A percentile compares a stretch with the other conserved stretches of the same genome.
Evolutionary conservation across 805 yeast genomes (phyloP).

Genomic region (Starmerella sirachaensis): DNA sequence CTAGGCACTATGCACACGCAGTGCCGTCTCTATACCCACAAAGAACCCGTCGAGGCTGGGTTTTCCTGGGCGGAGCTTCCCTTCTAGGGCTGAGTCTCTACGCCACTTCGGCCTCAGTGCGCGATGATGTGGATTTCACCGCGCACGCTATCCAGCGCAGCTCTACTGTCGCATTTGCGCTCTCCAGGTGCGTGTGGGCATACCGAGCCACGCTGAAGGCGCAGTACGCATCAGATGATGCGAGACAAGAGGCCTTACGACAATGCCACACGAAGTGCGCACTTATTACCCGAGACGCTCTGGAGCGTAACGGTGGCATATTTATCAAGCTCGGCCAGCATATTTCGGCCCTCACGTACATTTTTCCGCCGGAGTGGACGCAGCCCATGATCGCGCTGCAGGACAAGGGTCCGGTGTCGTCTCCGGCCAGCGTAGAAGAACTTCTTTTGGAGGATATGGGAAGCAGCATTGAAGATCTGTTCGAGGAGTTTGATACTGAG

Average conservation of each 20-base stretch:
- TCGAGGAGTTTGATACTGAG: slow-evolving; percentile 48
- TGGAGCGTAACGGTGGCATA: slow-evolving; percentile 80
- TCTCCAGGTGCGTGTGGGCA: slow-evolving; percentile 50
- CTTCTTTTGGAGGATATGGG: slow-evolving; percentile 66
- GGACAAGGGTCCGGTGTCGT: slow-evolving; percentile 76
- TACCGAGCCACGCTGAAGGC: slow-evolving; percentile 48
- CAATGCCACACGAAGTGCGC: slow-evolving; percentile 71
- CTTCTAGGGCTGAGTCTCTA: too few species aligned
- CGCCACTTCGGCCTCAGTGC: slow-evolving; percentile 20
- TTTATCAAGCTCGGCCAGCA: slow-evolving; percentile 95
- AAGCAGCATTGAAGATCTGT: slow-evolving; percentile 44
- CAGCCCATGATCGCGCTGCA: slow-evolving; percentile 86
- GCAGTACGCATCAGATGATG: slow-evolving; percentile 36
- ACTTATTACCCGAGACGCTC: slow-evolving; percentile 58
- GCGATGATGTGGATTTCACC: slow-evolving; percentile 20
- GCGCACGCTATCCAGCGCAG: slow-evolving; percentile 24
- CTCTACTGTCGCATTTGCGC: slow-evolving; percentile 23
- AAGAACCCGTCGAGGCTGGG: too few species aligned
- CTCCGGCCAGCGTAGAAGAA: slow-evolving; percentile 51
- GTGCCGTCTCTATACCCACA: too few species aligned
- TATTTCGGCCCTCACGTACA: slow-evolving; percentile 78
- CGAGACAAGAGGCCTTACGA: slow-evolving; percentile 41
- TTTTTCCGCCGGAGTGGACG: slow-evolving; percentile 91
- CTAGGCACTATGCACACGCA: too few species aligned
- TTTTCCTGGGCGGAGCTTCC: too few species aligned